These are phyloP conservation scores for Lunularia cruciata DNA, from an alignment of 225 moss, liverwort and hornwort genomes.

Conservation along the genomic window DNA sequence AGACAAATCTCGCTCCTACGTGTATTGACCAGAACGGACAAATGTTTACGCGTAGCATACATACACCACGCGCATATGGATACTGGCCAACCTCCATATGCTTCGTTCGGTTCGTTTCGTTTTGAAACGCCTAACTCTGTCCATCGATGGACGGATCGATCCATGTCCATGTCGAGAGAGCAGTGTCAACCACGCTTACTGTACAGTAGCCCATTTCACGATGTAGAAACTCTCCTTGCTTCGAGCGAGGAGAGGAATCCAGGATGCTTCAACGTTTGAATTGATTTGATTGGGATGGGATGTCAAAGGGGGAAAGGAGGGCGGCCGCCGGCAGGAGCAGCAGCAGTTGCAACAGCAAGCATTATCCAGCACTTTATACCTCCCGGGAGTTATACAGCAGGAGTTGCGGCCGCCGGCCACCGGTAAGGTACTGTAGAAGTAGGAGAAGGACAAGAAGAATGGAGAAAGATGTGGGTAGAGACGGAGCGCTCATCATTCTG, in stretches of 20 bases:
- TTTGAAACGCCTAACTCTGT: conserved; percentile 6
- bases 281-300: too few species aligned
- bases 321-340: conserved; percentile 3
- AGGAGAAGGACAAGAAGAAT: neutral
- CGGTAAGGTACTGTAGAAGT: neutral
- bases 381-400: neutral
- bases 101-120: too few species aligned
- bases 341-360: neutral
- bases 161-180: neutral
- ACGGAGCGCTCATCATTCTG: too few species aligned
- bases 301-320: neutral
- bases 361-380: conserved; percentile 7
- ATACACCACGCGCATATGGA: conserved; percentile 13
- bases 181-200: conserved; percentile 1
- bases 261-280: too few species aligned
- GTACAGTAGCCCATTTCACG: neutral
- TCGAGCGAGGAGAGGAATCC: too few species aligned
- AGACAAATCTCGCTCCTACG: conserved; percentile 7
- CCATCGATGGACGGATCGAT: too few species aligned
- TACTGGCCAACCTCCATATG: conserved; percentile 9
- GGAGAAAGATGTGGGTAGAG: neutral
- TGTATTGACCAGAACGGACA: conserved; percentile 12
- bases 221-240: conserved; percentile 8
- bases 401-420: conserved; percentile 11
- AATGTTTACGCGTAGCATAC: conserved; percentile 14